Base-by-base conservation (phyloP, 441 rosid species). In the Pelargonium fulgidum region DNA sequence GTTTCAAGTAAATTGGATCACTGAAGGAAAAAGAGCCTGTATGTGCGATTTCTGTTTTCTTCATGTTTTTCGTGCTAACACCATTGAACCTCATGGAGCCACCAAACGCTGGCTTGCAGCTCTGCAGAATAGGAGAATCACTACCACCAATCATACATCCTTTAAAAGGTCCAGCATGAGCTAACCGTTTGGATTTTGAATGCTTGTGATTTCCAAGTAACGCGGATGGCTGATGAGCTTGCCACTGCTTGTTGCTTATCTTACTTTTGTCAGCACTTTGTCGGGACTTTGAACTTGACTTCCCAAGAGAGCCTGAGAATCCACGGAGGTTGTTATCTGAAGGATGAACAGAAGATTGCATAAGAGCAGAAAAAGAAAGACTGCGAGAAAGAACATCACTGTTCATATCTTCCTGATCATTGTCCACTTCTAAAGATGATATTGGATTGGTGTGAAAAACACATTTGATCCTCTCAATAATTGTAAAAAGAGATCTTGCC, bases 401-500 rank as follows among this genome's bases (percentile, higher is more conserved):
- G 56, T 64, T 66, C 39, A 56, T 64, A 48, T 59, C 67, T n/a
- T 70, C 72, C 70, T 12, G 61, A 58, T 62, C 74, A 56, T 47
- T 48, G 44, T 50, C 56, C 20, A 22, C 64, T 42, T 77, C 76
- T 0, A 68, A 41, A 11, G 72, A 66, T 33, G 76, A 41, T 47
- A 68, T 64, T 61, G 79, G 78, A 64, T 70, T 64, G 47, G 47
- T 59, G 66, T 72, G 80, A 47, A 82, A 88, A 11, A 78, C 81
- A 44, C 65, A 59, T 67, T 79, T 84, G 54, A 83, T 77, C 79
- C 88, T 83, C 79, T 81, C 84, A 33, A 86, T 76, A 74, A 88
- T 39, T 2, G 94, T 81, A 62, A 84, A 73, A 74, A 86, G 85
- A 6, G 94, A 85, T 71, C 85, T 82, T 33, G 82, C 79, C 56